Evolutionary conservation across 2,329 filamentous ascomycete genomes (phyloP).

Genomic region (Coccinonectria pachysandricola): DNA sequence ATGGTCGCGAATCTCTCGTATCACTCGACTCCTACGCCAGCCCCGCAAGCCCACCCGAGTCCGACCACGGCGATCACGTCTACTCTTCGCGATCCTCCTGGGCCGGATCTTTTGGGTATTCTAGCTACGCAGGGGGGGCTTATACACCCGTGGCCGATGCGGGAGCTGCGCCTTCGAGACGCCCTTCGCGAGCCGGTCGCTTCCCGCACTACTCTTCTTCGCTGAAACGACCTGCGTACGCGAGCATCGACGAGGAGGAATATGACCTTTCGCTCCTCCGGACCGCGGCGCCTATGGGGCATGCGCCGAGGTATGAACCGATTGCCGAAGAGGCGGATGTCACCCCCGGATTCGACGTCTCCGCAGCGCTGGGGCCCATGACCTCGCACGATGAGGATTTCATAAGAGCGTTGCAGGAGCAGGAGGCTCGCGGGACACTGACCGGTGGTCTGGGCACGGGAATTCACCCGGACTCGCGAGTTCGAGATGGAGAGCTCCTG

Average conservation of each 20-base stretch:
- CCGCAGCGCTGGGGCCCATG: slow-evolving; percentile 35
- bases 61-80: slow-evolving; percentile 9
- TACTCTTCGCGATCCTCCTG: slow-evolving; percentile 15
- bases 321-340: slow-evolving; percentile 22
- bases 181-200: slow-evolving; percentile 16
- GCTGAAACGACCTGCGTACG: slow-evolving; percentile 15
- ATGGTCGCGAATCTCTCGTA: slow-evolving; percentile 28
- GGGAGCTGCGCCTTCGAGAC: slow-evolving; percentile 10
- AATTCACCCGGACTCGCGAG: slow-evolving; percentile 34
- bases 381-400: slow-evolving; percentile 35
- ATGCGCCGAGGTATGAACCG: slow-evolving; percentile 22
- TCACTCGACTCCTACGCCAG: slow-evolving; percentile 27
- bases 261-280: slow-evolving; percentile 33
- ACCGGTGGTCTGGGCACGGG: slow-evolving; percentile 50
- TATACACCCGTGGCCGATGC: slow-evolving; percentile 20
- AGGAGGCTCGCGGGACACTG: slow-evolving; percentile 44
- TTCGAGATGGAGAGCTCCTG: slow-evolving; percentile 42
- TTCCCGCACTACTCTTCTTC: slow-evolving; percentile 16
- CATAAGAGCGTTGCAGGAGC: slow-evolving; percentile 33
- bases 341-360: slow-evolving; percentile 34
- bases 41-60: slow-evolving; percentile 8
- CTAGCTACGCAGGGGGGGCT: slow-evolving; percentile 12
- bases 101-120: slow-evolving; percentile 21
- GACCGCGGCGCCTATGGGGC: slow-evolving; percentile 31
- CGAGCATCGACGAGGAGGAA: slow-evolving; percentile 30